A percentile compares a stretch with the other conserved stretches of the same genome.
Conservation (phyloP, 2,329 filamentous ascomycete genomes). For the Aspergillus bombycis region DNA sequence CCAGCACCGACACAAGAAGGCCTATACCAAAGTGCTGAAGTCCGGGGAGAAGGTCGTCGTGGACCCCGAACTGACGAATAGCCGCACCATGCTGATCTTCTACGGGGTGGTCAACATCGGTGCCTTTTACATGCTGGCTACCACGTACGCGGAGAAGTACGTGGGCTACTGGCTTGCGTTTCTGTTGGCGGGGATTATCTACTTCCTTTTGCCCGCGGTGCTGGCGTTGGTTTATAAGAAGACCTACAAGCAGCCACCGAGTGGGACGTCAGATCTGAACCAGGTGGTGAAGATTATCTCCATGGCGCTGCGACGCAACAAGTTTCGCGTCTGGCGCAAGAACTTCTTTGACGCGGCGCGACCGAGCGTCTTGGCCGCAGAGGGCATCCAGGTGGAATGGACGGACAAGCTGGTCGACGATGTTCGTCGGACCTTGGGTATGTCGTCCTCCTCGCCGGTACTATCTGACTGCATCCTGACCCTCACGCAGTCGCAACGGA, state of each 20-base stretch:
- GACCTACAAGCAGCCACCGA: slow-evolving; percentile 35
- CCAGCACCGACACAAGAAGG: slow-evolving; percentile 42
- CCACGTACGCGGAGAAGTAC: slow-evolving; percentile 47
- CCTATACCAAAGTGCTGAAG: slow-evolving; percentile 48
- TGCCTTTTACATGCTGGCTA: slow-evolving; percentile 40
- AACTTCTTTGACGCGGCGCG: slow-evolving; percentile 41
- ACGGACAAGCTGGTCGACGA: slow-evolving; percentile 41
- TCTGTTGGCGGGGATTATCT: slow-evolving; percentile 33
- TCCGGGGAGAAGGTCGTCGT: slow-evolving; percentile 52
- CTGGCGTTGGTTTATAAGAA: slow-evolving; percentile 38
- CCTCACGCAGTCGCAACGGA: slow-evolving; percentile 30
- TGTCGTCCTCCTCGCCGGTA: background rate
- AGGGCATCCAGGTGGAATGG: slow-evolving; percentile 36
- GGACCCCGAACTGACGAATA: slow-evolving; percentile 50
- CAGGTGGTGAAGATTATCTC: slow-evolving; percentile 38
- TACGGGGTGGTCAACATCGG: slow-evolving; percentile 39
- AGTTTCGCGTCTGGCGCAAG: slow-evolving; percentile 35
- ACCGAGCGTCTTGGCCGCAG: slow-evolving; percentile 33
- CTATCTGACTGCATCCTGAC: background rate
- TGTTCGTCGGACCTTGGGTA: slow-evolving; percentile 32
- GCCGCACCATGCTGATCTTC: slow-evolving; percentile 40
- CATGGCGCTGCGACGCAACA: slow-evolving; percentile 37
- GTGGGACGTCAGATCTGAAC: slow-evolving; percentile 32
- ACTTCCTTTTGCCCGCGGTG: slow-evolving; percentile 41
- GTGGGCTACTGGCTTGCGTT: slow-evolving; percentile 45